Conservation (phyloP, 805 yeast genomes). For the Wickerhamomyces silvicola region DNA sequence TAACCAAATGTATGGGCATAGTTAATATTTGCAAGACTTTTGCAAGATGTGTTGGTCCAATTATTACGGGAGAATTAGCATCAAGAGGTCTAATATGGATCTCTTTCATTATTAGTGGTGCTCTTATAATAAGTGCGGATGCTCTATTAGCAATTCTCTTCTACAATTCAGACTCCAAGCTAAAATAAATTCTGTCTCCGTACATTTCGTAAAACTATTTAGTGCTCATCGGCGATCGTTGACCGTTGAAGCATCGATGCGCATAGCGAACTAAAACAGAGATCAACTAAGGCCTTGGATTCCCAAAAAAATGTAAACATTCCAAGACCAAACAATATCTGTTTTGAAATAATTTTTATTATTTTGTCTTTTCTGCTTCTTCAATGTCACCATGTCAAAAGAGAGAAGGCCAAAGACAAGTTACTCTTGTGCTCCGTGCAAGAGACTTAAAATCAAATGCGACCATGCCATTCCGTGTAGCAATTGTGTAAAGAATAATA, state of each 20-base stretch:
- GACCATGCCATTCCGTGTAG: slow-evolving; percentile 16
- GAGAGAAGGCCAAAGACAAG: slow-evolving; percentile 11
- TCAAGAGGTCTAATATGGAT: slow-evolving; percentile 36
- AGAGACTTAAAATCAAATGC: slow-evolving; percentile 14
- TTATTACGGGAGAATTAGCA: slow-evolving; percentile 72
- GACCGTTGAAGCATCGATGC: too few species aligned
- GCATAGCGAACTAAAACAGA: too few species aligned
- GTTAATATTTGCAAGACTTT: slow-evolving; percentile 84
- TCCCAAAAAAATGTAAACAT: too few species aligned
- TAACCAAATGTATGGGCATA: slow-evolving; percentile 75
- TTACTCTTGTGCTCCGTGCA: slow-evolving; percentile 16
- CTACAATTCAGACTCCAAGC: slow-evolving; percentile 29
- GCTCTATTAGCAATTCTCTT: slow-evolving; percentile 25
- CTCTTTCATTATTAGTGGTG: slow-evolving; percentile 47
- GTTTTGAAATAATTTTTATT: too few species aligned
- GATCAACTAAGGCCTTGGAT: too few species aligned
- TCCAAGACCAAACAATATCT: too few species aligned
- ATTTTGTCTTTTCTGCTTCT: too few species aligned
- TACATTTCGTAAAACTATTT: too few species aligned
- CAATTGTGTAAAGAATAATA: slow-evolving; percentile 9
- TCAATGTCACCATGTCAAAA: slow-evolving; percentile 2
- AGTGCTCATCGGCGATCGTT: too few species aligned
- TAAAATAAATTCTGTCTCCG: too few species aligned
- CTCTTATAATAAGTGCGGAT: slow-evolving; percentile 38
- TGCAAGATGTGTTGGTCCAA: slow-evolving; percentile 78